phyloP scores from a whole-genome alignment of 2,329 filamentous ascomycete genomes.

The Diplodia sapinea region DNA sequence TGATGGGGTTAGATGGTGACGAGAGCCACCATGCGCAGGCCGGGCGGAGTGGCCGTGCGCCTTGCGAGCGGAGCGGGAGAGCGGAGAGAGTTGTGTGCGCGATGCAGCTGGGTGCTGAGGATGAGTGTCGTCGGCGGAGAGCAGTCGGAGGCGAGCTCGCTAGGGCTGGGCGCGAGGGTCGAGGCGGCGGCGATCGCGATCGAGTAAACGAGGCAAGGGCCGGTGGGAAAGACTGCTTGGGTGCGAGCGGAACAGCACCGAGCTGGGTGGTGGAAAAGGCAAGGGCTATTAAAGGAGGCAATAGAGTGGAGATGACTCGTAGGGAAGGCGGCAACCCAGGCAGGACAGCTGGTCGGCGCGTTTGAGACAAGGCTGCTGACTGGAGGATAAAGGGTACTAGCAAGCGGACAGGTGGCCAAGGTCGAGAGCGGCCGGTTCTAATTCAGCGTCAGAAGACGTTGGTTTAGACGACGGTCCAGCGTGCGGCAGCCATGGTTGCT shows the following conservation, averaged over 20 bases:
- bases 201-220: constrained; percentile 41
- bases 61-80: constrained; percentile 20
- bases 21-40: constrained; percentile 31
- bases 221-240: constrained; percentile 31
- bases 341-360: constrained; percentile 30
- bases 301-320: constrained; percentile 36
- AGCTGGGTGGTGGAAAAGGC: constrained; percentile 26
- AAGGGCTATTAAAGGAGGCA: constrained; percentile 35
- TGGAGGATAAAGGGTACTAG: constrained; percentile 29
- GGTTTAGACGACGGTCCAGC: constrained; percentile 24
- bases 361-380: constrained; percentile 32
- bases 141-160: constrained; percentile 32
- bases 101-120: constrained; percentile 15
- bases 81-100: constrained; percentile 33
- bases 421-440: constrained; percentile 21
- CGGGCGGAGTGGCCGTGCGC: constrained; percentile 25
- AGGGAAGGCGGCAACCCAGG: constrained; percentile 35
- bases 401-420: constrained; percentile 30
- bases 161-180: constrained; percentile 25
- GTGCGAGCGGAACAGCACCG: constrained; percentile 32
- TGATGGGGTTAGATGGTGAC: constrained; percentile 40
- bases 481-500: constrained; percentile 27
- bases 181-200: constrained; percentile 39
- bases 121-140: no score
- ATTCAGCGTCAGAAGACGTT: constrained; percentile 25